phyloP scores from a whole-genome alignment of 257 asterid species.

The Solanum pennellii region DNA sequence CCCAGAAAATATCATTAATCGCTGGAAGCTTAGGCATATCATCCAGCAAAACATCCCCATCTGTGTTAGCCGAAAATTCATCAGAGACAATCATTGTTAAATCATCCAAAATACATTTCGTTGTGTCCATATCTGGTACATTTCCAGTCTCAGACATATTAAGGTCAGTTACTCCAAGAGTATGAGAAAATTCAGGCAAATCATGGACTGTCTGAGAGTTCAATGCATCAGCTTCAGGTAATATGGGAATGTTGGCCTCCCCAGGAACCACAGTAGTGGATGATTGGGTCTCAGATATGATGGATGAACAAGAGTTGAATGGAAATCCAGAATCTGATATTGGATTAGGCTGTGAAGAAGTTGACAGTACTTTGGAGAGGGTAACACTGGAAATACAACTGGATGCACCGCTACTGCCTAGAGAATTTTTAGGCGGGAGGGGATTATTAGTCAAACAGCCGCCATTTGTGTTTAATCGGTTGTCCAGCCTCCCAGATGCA shows the following conservation, averaged over 20 bases:
- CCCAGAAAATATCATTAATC: slow-evolving; percentile 71
- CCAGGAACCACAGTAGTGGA: slow-evolving; percentile 12
- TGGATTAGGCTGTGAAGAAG: slow-evolving; percentile 5
- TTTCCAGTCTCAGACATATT: slow-evolving; percentile 18
- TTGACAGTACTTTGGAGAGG: slow-evolving; percentile 45
- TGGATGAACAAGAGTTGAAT: slow-evolving; percentile 6
- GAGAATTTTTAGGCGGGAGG: slow-evolving; percentile 18
- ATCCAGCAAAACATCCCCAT: slow-evolving; percentile 34
- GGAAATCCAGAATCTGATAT: slow-evolving; percentile 1
- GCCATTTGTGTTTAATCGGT: slow-evolving; percentile 27
- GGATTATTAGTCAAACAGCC: slow-evolving; percentile 41
- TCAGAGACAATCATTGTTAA: slow-evolving; percentile 22
- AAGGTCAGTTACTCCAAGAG: slow-evolving; percentile 8
- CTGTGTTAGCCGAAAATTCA: slow-evolving; percentile 29
- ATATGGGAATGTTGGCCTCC: slow-evolving; percentile 6
- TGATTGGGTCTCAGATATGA: slow-evolving; percentile 26
- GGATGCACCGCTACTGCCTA: slow-evolving; percentile 34
- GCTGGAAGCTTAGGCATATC: slow-evolving; percentile 54
- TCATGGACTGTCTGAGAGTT: not conserved
- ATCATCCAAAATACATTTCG: slow-evolving; percentile 34
- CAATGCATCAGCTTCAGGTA: slow-evolving; percentile 14
- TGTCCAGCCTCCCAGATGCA: slow-evolving; percentile 32
- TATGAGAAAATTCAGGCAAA: slow-evolving; percentile 22
- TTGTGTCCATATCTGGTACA: slow-evolving; percentile 14
- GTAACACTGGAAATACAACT: slow-evolving; percentile 40